Evolutionary conservation across 768 basidiomycete species (phyloP).

Genomic region (Mycena olivaceomarginata): DNA sequence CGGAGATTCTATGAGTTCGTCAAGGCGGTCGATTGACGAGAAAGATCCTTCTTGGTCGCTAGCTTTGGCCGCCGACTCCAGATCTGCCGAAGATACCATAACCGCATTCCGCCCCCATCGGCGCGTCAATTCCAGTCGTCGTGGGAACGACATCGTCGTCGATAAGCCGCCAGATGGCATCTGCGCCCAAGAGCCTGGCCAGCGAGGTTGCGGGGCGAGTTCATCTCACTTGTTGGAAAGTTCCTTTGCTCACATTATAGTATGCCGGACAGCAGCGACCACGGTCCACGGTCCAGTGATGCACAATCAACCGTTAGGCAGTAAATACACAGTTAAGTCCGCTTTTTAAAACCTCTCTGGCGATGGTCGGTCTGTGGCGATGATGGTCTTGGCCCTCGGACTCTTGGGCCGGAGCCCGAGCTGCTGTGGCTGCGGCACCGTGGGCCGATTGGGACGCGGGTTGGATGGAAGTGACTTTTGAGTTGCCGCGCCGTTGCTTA

Average conservation of each 20-base stretch:
- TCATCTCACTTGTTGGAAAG: background rate
- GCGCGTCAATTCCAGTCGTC: background rate
- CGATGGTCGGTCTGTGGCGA: background rate
- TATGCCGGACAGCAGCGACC: background rate
- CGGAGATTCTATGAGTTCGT: too few species aligned
- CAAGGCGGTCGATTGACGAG: too few species aligned
- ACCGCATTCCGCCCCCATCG: background rate
- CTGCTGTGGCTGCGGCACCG: background rate
- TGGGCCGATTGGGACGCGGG: background rate
- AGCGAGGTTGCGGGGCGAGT: background rate
- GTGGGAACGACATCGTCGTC: background rate
- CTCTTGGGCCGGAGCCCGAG: conserved; percentile 1
- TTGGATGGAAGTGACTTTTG: background rate
- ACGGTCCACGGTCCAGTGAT: background rate
- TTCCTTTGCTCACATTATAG: background rate
- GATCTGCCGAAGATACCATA: background rate
- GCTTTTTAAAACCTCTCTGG: conserved; percentile 10
- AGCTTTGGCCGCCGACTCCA: too few species aligned
- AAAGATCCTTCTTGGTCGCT: too few species aligned
- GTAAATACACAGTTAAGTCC: background rate
- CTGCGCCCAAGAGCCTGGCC: background rate
- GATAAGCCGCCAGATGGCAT: background rate
- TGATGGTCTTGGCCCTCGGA: background rate
- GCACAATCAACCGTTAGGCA: background rate
- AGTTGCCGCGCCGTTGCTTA: background rate